Conservation (phyloP, 306 rosid species). For the Cyamopsis tetragonoloba region DNA sequence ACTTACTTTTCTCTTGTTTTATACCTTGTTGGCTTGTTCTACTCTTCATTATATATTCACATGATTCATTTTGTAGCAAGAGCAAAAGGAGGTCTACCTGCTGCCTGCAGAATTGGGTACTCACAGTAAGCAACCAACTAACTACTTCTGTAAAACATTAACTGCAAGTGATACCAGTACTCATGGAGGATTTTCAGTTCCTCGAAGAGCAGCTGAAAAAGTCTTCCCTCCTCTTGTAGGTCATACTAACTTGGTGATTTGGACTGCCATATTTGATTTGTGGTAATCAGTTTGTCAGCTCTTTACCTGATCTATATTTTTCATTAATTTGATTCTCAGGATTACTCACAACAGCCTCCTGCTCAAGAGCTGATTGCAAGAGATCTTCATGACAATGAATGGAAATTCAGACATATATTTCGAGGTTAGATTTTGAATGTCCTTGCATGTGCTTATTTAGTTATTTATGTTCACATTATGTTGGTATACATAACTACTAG, state of each 20-base stretch:
- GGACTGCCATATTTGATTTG: slow-evolving; percentile 16
- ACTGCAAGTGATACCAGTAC: slow-evolving; percentile 83
- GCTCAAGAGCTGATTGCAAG: slow-evolving; percentile 69
- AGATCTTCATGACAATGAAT: slow-evolving; percentile 72
- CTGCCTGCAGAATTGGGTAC: slow-evolving; percentile 67
- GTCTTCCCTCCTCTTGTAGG: slow-evolving; percentile 79
- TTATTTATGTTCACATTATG: neutral
- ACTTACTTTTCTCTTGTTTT: slow-evolving; percentile 6
- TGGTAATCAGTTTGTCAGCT: neutral
- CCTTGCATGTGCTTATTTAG: neutral
- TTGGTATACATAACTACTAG: neutral
- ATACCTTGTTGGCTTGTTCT: neutral
- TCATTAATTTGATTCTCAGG: slow-evolving; percentile 37
- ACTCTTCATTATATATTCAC: slow-evolving; percentile 24
- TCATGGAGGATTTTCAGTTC: slow-evolving; percentile 80
- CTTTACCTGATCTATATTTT: slow-evolving; percentile 6
- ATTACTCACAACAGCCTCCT: slow-evolving; percentile 72
- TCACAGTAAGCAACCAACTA: slow-evolving; percentile 66
- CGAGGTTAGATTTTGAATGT: slow-evolving; percentile 38
- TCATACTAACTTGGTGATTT: slow-evolving; percentile 28
- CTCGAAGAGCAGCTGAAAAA: slow-evolving; percentile 83
- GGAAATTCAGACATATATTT: slow-evolving; percentile 74
- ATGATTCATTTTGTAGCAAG: slow-evolving; percentile 46
- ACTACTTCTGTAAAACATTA: slow-evolving; percentile 69
- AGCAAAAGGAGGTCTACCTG: slow-evolving; percentile 67